These are phyloP conservation scores for Vitis cinerea DNA, from an alignment of 164 flowering plant genomes.

Conservation along the genomic window DNA sequence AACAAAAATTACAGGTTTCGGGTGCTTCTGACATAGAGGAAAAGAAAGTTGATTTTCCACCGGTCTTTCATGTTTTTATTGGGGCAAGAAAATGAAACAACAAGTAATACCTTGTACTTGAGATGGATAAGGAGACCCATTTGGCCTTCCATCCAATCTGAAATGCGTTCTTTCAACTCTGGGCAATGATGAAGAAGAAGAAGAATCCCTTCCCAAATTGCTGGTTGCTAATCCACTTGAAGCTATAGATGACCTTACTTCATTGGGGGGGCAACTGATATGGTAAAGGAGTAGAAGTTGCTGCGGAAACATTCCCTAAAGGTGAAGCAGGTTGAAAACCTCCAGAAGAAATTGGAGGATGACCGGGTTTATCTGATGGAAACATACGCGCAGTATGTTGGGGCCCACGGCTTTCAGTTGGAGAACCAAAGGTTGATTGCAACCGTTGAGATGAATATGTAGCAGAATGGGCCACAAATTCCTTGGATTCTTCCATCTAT, in stretches of 20 bases:
- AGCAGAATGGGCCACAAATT: slow-evolving; percentile 38
- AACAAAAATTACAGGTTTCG: no score
- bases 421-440: slow-evolving; percentile 36
- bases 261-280: slow-evolving; percentile 42
- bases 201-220: slow-evolving; percentile 37
- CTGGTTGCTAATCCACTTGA: slow-evolving; percentile 33
- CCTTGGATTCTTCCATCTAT: slow-evolving; percentile 83
- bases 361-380: slow-evolving; percentile 37
- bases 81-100: background rate
- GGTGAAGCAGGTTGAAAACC: slow-evolving; percentile 36
- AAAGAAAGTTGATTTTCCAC: background rate
- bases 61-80: background rate
- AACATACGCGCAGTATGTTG: slow-evolving; percentile 31
- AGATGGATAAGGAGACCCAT: slow-evolving; percentile 36
- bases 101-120: slow-evolving; percentile 48
- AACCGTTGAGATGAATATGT: slow-evolving; percentile 39
- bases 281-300: slow-evolving; percentile 34
- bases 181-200: slow-evolving; percentile 36
- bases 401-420: slow-evolving; percentile 39
- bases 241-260: slow-evolving; percentile 34
- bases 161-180: slow-evolving; percentile 46
- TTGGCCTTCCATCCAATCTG: slow-evolving; percentile 48
- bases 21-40: no score
- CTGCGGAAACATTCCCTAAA: slow-evolving; percentile 36
- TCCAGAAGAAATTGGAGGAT: slow-evolving; percentile 34